These are phyloP conservation scores for Clitocybe nebularis DNA, from an alignment of 1,284 basidiomycete genomes.

Conservation along the genomic window DNA sequence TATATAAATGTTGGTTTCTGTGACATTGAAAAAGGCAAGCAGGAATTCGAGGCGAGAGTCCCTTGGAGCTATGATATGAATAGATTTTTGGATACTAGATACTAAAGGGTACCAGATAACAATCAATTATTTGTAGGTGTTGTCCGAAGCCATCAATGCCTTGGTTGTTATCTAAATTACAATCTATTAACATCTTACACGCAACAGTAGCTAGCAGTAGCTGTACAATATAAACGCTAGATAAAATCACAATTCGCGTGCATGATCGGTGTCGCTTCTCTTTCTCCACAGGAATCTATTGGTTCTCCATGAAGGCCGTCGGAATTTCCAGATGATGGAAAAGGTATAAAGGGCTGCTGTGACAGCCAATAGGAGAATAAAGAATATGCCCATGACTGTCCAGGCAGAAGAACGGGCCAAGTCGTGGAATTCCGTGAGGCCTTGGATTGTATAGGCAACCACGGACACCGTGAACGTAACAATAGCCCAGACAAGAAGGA, in stretches of 20 bases:
- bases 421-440: constrained; percentile 19
- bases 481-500: constrained; percentile 53
- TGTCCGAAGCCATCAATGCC: background rate
- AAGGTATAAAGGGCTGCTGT: constrained; percentile 40
- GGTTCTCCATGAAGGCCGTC: constrained; percentile 19
- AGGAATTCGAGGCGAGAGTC: background rate
- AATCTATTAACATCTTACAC: too few relatives aligned
- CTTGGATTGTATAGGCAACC: constrained; percentile 40
- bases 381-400: constrained; percentile 35
- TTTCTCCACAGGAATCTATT: too few relatives aligned
- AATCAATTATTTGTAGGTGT: background rate
- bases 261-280: too few relatives aligned
- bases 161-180: too few relatives aligned
- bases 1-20: constrained; percentile 41
- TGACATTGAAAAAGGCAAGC: constrained; percentile 9
- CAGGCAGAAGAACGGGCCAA: constrained; percentile 31
- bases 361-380: constrained; percentile 34
- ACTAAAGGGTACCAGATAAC: too few relatives aligned
- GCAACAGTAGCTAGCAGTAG: too few relatives aligned
- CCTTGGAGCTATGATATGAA: background rate
- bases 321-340: constrained; percentile 45
- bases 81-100: constrained; percentile 3
- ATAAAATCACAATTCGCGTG: too few relatives aligned
- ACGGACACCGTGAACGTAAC: constrained; percentile 42
- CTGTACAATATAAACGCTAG: too few relatives aligned